Conservation (phyloP, 768 basidiomycete genomes). For the Tulasnella sp. region DNA sequence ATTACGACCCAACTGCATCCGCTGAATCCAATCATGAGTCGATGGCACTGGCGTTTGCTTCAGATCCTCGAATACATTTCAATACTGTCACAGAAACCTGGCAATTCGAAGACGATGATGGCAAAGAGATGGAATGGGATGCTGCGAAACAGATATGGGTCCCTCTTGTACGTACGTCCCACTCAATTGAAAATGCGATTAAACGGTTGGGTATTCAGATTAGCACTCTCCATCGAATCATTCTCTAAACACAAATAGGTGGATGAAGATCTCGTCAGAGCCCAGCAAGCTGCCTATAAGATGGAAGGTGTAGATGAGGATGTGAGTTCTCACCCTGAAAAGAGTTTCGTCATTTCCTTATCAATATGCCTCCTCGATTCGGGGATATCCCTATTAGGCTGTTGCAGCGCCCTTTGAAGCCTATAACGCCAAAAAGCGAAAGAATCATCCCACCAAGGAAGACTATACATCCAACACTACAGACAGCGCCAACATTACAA, state of each 20-base stretch:
- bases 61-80: conserved; percentile 74
- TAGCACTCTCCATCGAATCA: neutral
- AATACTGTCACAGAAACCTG: conserved; percentile 63
- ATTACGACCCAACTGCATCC: conserved; percentile 37
- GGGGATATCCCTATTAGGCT: conserved; percentile 39
- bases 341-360: conserved; percentile 8
- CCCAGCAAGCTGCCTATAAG: conserved; percentile 92
- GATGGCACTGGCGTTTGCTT: conserved; percentile 56
- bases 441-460: conserved; percentile 66
- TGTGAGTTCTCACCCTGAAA: conserved; percentile 34
- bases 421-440: conserved; percentile 39
- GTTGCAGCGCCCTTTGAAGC: conserved; percentile 73
- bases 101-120: conserved; percentile 83
- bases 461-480: conserved; percentile 53
- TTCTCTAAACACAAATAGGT: conserved; percentile 36
- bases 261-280: conserved; percentile 72
- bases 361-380: conserved; percentile 19
- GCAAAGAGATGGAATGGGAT: conserved; percentile 85
- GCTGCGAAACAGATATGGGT: conserved; percentile 63
- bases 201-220: too few relatives aligned
- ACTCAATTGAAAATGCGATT: too few relatives aligned
- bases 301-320: conserved; percentile 88
- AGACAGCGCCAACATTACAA: conserved; percentile 35
- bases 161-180: conserved; percentile 49
- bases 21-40: conserved; percentile 42